phyloP scores from a whole-genome alignment of 306 rosid genomes.

The Vicia sativa region DNA sequence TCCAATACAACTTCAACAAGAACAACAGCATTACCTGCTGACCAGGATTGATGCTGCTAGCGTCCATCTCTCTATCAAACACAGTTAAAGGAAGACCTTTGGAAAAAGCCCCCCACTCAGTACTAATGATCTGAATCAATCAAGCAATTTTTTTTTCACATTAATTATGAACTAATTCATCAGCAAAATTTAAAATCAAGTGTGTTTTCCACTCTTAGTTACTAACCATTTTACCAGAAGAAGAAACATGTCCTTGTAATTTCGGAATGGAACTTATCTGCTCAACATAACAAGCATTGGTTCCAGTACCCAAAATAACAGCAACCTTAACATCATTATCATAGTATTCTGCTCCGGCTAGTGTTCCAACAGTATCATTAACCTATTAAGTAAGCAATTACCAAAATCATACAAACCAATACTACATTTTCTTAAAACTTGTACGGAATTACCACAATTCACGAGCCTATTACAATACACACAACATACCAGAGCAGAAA shows the following conservation, averaged over 20 bases:
- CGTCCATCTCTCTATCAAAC: conserved; percentile 91
- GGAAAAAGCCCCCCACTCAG: conserved; percentile 95
- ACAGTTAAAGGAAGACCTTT: conserved; percentile 75
- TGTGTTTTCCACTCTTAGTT: conserved; percentile 1
- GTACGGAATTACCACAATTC: neutral
- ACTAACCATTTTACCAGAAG: conserved; percentile 77
- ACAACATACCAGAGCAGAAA: conserved; percentile 82
- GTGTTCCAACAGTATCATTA: conserved; percentile 85
- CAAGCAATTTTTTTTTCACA: conserved; percentile 27
- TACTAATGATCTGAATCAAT: conserved; percentile 72
- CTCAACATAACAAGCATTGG: conserved; percentile 92
- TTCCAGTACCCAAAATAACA: conserved; percentile 95
- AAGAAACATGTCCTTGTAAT: conserved; percentile 54
- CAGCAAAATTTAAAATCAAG: conserved; percentile 7
- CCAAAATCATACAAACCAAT: neutral
- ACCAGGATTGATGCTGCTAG: conserved; percentile 81
- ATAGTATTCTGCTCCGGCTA: conserved; percentile 93
- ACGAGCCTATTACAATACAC: neutral
- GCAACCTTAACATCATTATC: conserved; percentile 87
- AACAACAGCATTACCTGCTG: conserved; percentile 64
- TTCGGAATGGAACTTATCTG: conserved; percentile 70
- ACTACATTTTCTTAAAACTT: neutral
- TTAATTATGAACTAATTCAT: conserved; percentile 15
- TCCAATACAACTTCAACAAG: too few species aligned
- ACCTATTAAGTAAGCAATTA: conserved; percentile 53